Evolutionary conservation across 768 basidiomycete species (phyloP).

Genomic region (Lactifluus echinatus): DNA sequence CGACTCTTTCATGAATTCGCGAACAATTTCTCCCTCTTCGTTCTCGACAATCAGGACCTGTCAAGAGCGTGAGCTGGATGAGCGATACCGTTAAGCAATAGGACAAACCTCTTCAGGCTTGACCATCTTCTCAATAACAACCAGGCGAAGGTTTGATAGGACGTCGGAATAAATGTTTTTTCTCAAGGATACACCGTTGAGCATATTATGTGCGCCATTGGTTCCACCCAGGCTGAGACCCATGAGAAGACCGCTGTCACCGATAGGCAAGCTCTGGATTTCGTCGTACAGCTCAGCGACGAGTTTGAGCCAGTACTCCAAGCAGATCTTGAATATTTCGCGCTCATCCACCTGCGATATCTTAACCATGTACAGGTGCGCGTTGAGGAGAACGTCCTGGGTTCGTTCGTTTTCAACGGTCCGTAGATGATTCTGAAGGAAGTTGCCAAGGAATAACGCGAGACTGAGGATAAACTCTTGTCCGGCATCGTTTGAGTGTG

Average conservation of each 20-base stretch:
- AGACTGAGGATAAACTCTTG: conserved; percentile 97
- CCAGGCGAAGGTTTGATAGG: conserved; percentile 84
- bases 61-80: background rate
- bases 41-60: conserved; percentile 98
- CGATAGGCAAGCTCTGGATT: conserved; percentile 84
- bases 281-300: conserved; percentile 97
- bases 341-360: conserved; percentile 97
- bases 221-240: conserved; percentile 74
- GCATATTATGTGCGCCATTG: conserved; percentile 52
- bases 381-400: conserved; percentile 89
- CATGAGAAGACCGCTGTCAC: conserved; percentile 81
- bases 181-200: conserved; percentile 70
- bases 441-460: conserved; percentile 95
- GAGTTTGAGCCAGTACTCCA: conserved; percentile 96
- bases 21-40: conserved; percentile 98
- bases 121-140: conserved; percentile 98
- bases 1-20: conserved; percentile 98
- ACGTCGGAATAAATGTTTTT: conserved; percentile 97
- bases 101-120: conserved; percentile 90
- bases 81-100: conserved; percentile 5
- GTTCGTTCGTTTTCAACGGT: conserved; percentile 89
- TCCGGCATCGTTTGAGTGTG: conserved; percentile 80
- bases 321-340: conserved; percentile 98
- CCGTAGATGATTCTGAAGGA: conserved; percentile 86
- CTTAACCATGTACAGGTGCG: conserved; percentile 97